Evolutionary conservation across 2,329 filamentous ascomycete species (phyloP).

Genomic region (Teratosphaeria destructans): DNA sequence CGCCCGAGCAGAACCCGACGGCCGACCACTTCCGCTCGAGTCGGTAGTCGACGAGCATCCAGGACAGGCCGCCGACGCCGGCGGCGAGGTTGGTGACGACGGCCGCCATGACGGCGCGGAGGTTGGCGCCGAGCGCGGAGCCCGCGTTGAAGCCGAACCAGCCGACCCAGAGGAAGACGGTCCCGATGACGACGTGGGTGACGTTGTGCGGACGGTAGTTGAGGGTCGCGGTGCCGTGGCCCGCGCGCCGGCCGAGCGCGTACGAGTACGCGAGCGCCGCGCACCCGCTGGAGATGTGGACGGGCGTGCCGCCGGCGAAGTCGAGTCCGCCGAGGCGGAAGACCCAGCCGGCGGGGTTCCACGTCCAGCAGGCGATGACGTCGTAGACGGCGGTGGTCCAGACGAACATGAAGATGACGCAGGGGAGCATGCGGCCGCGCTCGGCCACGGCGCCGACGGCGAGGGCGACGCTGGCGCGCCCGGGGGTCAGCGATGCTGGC

Average conservation of each 20-base stretch:
- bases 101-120: slow-evolving; percentile 78
- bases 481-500: slow-evolving; percentile 2
- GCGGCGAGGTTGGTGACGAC: slow-evolving; percentile 79
- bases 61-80: slow-evolving; percentile 74
- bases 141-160: slow-evolving; percentile 96
- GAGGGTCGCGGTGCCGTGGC: slow-evolving; percentile 76
- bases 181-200: slow-evolving; percentile 83
- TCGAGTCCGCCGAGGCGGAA: slow-evolving; percentile 71
- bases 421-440: slow-evolving; percentile 77
- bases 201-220: slow-evolving; percentile 92
- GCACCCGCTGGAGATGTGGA: slow-evolving; percentile 78
- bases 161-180: slow-evolving; percentile 88
- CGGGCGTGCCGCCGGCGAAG: slow-evolving; percentile 82
- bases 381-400: slow-evolving; percentile 89
- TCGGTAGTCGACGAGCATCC: slow-evolving; percentile 81
- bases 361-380: slow-evolving; percentile 89
- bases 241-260: slow-evolving; percentile 77
- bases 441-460: slow-evolving; percentile 79
- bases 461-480: slow-evolving; percentile 55
- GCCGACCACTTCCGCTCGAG: slow-evolving; percentile 87
- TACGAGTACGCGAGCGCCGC: slow-evolving; percentile 83
- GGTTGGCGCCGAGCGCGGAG: slow-evolving; percentile 67
- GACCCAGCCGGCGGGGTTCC: slow-evolving; percentile 76
- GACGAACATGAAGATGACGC: slow-evolving; percentile 84
- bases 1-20: slow-evolving; percentile 84